phyloP scores from a whole-genome alignment of 2,329 filamentous ascomycete genomes.

The Cladosporium halotolerans region DNA sequence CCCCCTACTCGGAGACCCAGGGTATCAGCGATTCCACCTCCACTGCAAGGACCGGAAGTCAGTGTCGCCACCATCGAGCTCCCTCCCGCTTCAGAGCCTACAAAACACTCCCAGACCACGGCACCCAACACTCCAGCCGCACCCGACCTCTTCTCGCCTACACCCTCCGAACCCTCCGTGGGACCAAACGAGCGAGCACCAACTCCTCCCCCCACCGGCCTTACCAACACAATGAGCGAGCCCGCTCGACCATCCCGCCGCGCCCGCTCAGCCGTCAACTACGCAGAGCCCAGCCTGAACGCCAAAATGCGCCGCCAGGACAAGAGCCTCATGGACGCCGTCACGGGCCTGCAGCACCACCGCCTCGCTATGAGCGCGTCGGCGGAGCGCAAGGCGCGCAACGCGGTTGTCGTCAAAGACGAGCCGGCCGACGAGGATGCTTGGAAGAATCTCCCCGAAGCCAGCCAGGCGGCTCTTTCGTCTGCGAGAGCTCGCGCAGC shows the following conservation, averaged over 20 bases:
- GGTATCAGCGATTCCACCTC: constrained; percentile 19
- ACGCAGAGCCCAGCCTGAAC: constrained; percentile 43
- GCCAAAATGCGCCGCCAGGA: constrained; percentile 46
- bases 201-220: constrained; percentile 39
- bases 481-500: constrained; percentile 1
- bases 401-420: constrained; percentile 21
- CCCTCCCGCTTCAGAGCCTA: constrained; percentile 14
- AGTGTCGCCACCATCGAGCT: constrained; percentile 19
- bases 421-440: constrained; percentile 20
- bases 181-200: constrained; percentile 22
- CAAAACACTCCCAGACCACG: constrained; percentile 3
- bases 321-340: constrained; percentile 42
- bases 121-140: constrained; percentile 26
- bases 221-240: constrained; percentile 30
- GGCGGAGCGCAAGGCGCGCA: constrained; percentile 11
- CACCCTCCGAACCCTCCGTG: constrained; percentile 37
- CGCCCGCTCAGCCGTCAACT: constrained; percentile 42
- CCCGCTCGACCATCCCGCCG: constrained; percentile 38
- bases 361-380: constrained; percentile 24
- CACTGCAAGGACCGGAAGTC: constrained; percentile 16
- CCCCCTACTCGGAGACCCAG: constrained; percentile 24
- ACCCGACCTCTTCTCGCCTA: constrained; percentile 38
- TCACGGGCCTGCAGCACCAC: constrained; percentile 29
- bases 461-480: neutral
- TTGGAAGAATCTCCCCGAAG: constrained; percentile 18